phyloP scores from a whole-genome alignment of 202 grass and related monocot genomes.

The Dendrocalamus latiflorus region DNA sequence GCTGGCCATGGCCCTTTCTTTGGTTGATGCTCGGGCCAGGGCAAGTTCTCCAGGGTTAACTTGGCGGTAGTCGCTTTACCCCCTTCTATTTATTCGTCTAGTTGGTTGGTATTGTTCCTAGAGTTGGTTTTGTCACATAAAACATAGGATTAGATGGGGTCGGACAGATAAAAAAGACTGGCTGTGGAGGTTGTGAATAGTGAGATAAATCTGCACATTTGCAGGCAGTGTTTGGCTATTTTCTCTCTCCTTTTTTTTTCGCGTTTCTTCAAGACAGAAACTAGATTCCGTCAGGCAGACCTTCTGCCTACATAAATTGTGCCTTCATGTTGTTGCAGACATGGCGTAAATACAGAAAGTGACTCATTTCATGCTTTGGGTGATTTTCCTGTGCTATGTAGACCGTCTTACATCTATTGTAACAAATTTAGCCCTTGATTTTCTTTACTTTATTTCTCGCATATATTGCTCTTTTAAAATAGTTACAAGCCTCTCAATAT shows the following conservation, averaged over 20 bases:
- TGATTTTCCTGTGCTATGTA: not conserved
- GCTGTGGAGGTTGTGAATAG: constrained; percentile 29
- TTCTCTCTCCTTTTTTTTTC: not conserved
- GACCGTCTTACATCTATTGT: not conserved
- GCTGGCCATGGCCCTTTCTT: constrained; percentile 74
- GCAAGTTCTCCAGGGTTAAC: constrained; percentile 25
- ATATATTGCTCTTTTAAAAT: no score
- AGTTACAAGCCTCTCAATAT: no score
- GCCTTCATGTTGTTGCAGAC: not conserved
- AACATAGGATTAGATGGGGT: constrained; percentile 19
- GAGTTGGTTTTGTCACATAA: constrained; percentile 24
- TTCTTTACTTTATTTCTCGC: no score
- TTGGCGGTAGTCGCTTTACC: constrained; percentile 20
- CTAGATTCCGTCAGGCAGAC: not conserved
- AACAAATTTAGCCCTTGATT: no score
- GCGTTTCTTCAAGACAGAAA: not conserved
- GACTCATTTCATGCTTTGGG: not conserved
- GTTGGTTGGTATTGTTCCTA: constrained; percentile 6
- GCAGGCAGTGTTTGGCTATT: not conserved
- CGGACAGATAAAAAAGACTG: not conserved
- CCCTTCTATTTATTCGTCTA: not conserved
- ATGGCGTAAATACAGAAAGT: constrained; percentile 19
- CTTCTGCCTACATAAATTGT: not conserved
- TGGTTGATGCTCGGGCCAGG: constrained; percentile 53
- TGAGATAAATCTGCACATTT: constrained; percentile 25